Base-by-base conservation (phyloP, 371 early-diverging fungal species). In the Dinochytrium kinnereticum region DNA sequence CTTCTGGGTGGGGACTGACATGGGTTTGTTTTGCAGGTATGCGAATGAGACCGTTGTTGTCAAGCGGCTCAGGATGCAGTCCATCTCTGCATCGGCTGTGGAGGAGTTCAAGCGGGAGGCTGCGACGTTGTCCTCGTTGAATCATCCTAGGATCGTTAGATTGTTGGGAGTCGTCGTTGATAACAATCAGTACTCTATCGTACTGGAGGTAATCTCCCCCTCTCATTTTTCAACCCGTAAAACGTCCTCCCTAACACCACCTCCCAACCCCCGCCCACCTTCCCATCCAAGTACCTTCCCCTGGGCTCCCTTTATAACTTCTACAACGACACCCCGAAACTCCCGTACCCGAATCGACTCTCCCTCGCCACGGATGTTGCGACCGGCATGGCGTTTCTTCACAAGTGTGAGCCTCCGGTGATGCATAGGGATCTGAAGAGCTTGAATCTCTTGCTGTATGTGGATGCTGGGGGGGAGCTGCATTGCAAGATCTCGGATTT, bases 351-450 rank as follows among this genome's bases (percentile, higher is more conserved):
- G 10, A 17, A 15, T 5, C 64, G 64, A 3, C 26, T 64, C 33
- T 28, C 34, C 64, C 36, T 64, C 64, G 33, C 36, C 64, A 13
- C 33, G 13, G 64, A 64, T 33, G 36, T 64, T 37, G 64, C 64
- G 10, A 33, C 30, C 13, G 64, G 64, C 10, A 64, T 64, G 64
- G 26, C 5, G 13, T 34, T 31, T 33, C 34, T 64, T 3, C 64
- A 64, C 36, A 28, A 19, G 7, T 17, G 3, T 17, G 3, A 37
- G 28, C 64, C 64, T 3, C 64, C 64, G 17, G 65, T 75, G 59
- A 49, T 75, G 33, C 76, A 75, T 67, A 13, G 76, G 28, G 76
- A 75, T 57, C 55, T 75, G 51, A 75, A 75, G 36, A 55, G 51
- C 66, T 31, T 67, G n/a, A 75, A 75, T 51, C 51, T 75, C 10